Conservation (phyloP, 768 basidiomycete species). For the Mycena latifolia region DNA sequence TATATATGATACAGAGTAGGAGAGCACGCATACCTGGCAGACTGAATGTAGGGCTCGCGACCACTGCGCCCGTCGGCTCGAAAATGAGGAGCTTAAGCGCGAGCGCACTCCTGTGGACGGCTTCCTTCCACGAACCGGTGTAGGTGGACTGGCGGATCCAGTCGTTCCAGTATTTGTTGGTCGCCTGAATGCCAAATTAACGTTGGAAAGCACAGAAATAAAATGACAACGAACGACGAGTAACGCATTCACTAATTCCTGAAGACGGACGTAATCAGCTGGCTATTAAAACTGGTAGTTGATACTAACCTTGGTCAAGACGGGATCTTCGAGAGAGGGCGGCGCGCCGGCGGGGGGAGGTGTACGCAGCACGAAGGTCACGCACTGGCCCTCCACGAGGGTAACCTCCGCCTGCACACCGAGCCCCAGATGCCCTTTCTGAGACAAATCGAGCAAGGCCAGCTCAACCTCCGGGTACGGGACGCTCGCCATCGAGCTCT, state of each 20-base stretch:
- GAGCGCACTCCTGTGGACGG: conserved; percentile 92
- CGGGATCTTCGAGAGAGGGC: conserved; percentile 74
- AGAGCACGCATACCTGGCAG: conserved; percentile 69
- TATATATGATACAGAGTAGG: neutral
- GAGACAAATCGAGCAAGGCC: conserved; percentile 71
- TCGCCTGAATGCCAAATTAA: too few relatives aligned
- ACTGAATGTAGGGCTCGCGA: conserved; percentile 96
- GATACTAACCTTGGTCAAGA: conserved; percentile 66
- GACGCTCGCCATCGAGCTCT: conserved; percentile 62
- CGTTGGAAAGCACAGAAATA: neutral
- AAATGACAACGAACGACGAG: conserved; percentile 59
- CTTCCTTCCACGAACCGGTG: conserved; percentile 95
- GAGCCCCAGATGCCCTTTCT: conserved; percentile 81
- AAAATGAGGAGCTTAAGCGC: conserved; percentile 93
- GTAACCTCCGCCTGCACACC: conserved; percentile 69
- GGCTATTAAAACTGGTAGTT: neutral
- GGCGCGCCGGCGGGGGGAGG: conserved; percentile 59
- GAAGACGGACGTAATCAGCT: neutral
- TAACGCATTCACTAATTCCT: conserved; percentile 70
- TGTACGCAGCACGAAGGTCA: conserved; percentile 89
- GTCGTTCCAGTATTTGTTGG: conserved; percentile 85
- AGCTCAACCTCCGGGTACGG: conserved; percentile 67
- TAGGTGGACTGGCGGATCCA: conserved; percentile 95
- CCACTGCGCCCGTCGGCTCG: conserved; percentile 94
- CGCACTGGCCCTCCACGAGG: conserved; percentile 86